Evolutionary conservation across 345 rosid species (phyloP).

Genomic region (Carallia pectinifolia): DNA sequence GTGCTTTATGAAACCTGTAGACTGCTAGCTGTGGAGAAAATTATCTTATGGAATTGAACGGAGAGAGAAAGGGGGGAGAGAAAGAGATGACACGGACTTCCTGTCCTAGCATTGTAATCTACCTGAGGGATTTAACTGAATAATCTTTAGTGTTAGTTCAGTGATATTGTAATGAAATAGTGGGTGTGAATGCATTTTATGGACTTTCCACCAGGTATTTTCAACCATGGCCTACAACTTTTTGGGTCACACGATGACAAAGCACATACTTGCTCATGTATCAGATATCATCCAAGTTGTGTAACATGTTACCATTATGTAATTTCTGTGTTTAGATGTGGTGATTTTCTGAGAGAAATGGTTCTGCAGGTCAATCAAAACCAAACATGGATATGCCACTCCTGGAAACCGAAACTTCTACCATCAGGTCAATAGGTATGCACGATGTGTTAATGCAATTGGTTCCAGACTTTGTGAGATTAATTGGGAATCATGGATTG

Average conservation of each 20-base stretch:
- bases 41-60: neutral
- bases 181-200: no score
- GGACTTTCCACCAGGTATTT: no score
- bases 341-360: conserved; percentile 14
- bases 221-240: no score
- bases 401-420: conserved; percentile 24
- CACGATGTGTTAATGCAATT: neutral
- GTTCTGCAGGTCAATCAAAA: conserved; percentile 43
- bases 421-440: conserved; percentile 27
- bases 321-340: neutral
- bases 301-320: neutral
- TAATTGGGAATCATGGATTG: neutral
- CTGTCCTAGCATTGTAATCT: no score
- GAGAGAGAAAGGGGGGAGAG: neutral
- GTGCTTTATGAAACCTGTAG: neutral
- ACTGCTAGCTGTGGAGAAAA: neutral
- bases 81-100: neutral
- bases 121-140: no score
- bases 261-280: neutral
- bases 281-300: neutral
- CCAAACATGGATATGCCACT: conserved; percentile 15
- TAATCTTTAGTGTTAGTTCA: no score
- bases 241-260: no score
- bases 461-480: neutral
- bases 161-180: no score